Evolutionary conservation across 2,329 filamentous ascomycete genomes (phyloP).

Genomic region (Fusarium sp.): DNA sequence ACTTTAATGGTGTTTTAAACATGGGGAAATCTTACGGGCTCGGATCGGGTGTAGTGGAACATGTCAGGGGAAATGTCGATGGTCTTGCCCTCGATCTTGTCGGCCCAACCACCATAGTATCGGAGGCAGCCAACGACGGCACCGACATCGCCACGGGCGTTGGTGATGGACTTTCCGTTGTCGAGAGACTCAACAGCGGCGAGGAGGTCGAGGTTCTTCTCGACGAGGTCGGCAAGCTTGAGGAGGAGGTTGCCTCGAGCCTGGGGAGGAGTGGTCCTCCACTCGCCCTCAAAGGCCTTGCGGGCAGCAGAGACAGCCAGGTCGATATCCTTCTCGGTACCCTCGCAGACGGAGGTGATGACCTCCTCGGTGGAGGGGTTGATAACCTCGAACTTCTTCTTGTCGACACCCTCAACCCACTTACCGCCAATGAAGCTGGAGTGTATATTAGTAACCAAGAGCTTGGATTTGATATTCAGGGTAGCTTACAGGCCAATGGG

Average conservation of each 20-base stretch:
- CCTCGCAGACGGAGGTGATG: slow-evolving; percentile 87
- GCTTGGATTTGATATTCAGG: background rate
- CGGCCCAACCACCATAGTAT: slow-evolving; percentile 86
- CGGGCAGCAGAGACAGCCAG: slow-evolving; percentile 88
- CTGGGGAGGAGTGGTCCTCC: slow-evolving; percentile 78
- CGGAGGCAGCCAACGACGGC: slow-evolving; percentile 79
- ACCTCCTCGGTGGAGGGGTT: slow-evolving; percentile 89
- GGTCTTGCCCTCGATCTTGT: slow-evolving; percentile 92
- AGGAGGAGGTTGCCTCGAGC: slow-evolving; percentile 77
- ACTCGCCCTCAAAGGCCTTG: slow-evolving; percentile 84
- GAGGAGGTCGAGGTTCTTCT: slow-evolving; percentile 83
- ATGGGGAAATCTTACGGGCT: slow-evolving; percentile 70
- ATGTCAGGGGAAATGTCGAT: slow-evolving; percentile 83
- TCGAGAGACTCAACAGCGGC: slow-evolving; percentile 89
- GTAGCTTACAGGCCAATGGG: slow-evolving; percentile 72
- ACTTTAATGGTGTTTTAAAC: background rate
- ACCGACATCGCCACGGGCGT: slow-evolving; percentile 82
- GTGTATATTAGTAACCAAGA: slow-evolving; percentile 39
- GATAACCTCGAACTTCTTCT: slow-evolving; percentile 92
- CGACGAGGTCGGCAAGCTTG: slow-evolving; percentile 85
- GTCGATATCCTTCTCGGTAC: slow-evolving; percentile 87
- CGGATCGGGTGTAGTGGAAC: slow-evolving; percentile 85
- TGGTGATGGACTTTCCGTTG: slow-evolving; percentile 85
- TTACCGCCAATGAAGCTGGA: slow-evolving; percentile 92
- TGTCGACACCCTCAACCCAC: slow-evolving; percentile 83